These are phyloP conservation scores for Citrullus mucosospermus DNA, from an alignment of 306 rosid genomes.

Conservation along the genomic window DNA sequence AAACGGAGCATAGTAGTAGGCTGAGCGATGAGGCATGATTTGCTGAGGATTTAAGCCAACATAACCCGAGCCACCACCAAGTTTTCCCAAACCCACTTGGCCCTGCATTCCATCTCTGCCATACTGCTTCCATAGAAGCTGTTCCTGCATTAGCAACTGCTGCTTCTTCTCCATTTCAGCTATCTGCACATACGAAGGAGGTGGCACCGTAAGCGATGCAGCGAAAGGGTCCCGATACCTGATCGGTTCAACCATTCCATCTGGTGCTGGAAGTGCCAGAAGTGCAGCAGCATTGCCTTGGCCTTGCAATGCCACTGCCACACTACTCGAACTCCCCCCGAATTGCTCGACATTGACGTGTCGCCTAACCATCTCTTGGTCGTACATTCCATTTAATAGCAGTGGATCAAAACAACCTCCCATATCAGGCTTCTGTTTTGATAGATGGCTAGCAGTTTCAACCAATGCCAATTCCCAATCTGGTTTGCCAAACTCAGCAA, in stretches of 20 bases:
- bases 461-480: conserved; percentile 87
- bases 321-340: conserved; percentile 78
- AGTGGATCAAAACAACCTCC: conserved; percentile 75
- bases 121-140: conserved; percentile 68
- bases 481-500: conserved; percentile 62
- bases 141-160: conserved; percentile 59
- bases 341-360: conserved; percentile 44
- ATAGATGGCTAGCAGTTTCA: conserved; percentile 43
- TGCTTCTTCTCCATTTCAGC: conserved; percentile 87
- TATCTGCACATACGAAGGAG: conserved; percentile 81
- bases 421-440: conserved; percentile 53
- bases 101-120: conserved; percentile 78
- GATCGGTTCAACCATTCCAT: conserved; percentile 42
- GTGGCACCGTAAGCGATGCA: conserved; percentile 60
- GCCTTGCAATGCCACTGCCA: conserved; percentile 48
- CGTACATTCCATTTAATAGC: conserved; percentile 78
- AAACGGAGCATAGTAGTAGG: conserved; percentile 42
- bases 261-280: conserved; percentile 84
- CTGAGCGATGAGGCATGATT: background rate
- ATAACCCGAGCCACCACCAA: conserved; percentile 32
- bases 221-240: conserved; percentile 77
- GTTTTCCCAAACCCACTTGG: conserved; percentile 37
- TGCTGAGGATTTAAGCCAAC: too few species aligned
- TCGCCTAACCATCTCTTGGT: conserved; percentile 74
- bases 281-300: conserved; percentile 32